Evolutionary conservation across 2,329 filamentous ascomycete genomes (phyloP), one percentile per base, ranked within the genome.

Genomic region (Huntiella savannae): DNA sequence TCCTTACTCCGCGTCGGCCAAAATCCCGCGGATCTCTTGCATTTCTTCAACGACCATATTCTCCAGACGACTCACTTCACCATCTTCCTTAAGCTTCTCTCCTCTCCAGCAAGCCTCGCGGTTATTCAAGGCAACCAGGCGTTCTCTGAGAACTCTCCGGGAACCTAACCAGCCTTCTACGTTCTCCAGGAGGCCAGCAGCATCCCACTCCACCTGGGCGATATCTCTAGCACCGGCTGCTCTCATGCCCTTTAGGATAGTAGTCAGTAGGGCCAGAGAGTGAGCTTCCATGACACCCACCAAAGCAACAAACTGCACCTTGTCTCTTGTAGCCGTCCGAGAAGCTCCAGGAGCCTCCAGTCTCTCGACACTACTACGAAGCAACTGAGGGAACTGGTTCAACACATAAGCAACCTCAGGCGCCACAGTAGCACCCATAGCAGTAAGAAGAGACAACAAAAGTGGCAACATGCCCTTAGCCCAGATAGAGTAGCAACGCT

Each of bases 401-500:
- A 98, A 69, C 57, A 96, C 92, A 49, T 79, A 78, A 0, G 82
- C 75, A 4, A 96, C 75, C 60, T 98, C 91, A 0, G 79, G 75
- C 0, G 86, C 87, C 40, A 93, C 76, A 1, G 83, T 81, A 1
- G 77, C 71, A 8, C 86, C 85, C 13, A 98, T 75, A 8, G 82
- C 77, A 49, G 80, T 76, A 15, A 98, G 71, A 22, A 98, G 69
- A 59, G 96, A 96, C 39, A 98, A 71, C 50, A 88, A 79, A 13
- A 98, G 66, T 0, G 91, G 91, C 3, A 98, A 68, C 48, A 96
- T 73, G 1, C 85, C 91, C 53, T 83, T 81, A 15, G 77, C 76
- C 91, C 91, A 98, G 55, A 96, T 87, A 45, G 73, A 73, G 63
- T 93, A 93, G 56, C 93, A 77, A 19, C 88, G 77, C 51, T 77